Evolutionary conservation across 495 filamentous ascomycete species (phyloP).

Genomic region (Entonaema liquescens): DNA sequence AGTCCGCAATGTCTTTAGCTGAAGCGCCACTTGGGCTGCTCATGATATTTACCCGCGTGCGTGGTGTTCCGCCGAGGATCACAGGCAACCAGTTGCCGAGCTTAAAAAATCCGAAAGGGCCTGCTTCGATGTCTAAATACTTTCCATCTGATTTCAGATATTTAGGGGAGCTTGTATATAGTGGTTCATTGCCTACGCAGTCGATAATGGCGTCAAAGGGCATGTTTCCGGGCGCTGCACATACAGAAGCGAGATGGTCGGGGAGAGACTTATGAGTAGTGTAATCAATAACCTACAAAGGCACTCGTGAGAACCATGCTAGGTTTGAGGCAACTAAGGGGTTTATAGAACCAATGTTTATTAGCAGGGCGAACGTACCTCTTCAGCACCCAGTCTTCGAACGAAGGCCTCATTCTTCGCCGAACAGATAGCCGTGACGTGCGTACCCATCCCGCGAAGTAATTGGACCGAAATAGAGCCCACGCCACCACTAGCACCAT

Average conservation of each 20-base stretch:
- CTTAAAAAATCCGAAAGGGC: neutral
- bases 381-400: slow-evolving; percentile 36
- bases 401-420: slow-evolving; percentile 29
- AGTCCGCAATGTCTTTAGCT: neutral
- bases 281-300: neutral
- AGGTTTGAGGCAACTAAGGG: neutral
- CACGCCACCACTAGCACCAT: slow-evolving; percentile 22
- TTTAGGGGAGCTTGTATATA: neutral
- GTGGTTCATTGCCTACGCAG: neutral
- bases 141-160: neutral
- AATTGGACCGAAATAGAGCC: slow-evolving; percentile 27
- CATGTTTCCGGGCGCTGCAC: neutral
- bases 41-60: neutral
- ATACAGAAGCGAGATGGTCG: neutral
- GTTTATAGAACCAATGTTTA: neutral
- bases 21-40: neutral
- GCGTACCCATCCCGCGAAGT: slow-evolving; percentile 27
- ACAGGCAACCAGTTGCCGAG: neutral
- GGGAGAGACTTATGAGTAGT: neutral
- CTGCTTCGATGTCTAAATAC: neutral
- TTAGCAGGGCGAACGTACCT: neutral
- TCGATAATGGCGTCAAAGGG: neutral
- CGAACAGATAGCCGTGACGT: slow-evolving; percentile 34
- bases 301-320: neutral
- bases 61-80: neutral